Base-by-base conservation (phyloP, 139 green algal genomes). In the Chlamydomonas sphaeroides region DNA sequence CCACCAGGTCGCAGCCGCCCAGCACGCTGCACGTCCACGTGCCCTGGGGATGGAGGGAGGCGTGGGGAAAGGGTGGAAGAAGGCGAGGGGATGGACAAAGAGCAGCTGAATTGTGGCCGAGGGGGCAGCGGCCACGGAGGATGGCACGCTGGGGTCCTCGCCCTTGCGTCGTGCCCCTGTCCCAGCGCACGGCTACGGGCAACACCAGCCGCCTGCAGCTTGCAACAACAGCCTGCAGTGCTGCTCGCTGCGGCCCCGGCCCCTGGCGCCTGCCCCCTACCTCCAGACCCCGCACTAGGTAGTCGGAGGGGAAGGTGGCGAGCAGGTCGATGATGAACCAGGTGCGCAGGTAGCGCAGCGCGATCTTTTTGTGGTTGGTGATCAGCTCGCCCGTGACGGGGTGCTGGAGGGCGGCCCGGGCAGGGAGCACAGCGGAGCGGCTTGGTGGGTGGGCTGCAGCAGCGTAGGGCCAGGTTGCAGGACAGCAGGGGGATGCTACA, bases 311-410 rank as follows among this genome's bases (percentile, higher is more conserved):
- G 78, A 94, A 91, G 36, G 89, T 93, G 36, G 90, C 86, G 11
- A 92, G 79, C 80, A 94, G 78, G 83, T 94, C 90, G 4, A 94
- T 78, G 49, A 83, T 38, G 72, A 94, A 94, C 90, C 90, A 94
- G 32, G 83, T 72, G 15, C 42, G 68, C 32, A 91, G 70, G 67
- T 89, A 92, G 20, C 85, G 75, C 39, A 56, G 42, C 15, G 80
- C 82, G 30, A 89, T 85, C 68, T 85, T 79, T 6, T 61, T 65
- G 73, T 88, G 83, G 74, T 88, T 48, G 41, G 83, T 88, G n/a
- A 92, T 78, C 30, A 89, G 42, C 56, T 91, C 88, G 3, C 74
- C 84, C 7, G 85, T 88, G 1, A 85, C 73, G 2, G 83, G 78
- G 35, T 89, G 76, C 88, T 91, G 87, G n/a, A n/a, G n/a, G n/a